Base-by-base conservation (phyloP, 1,284 basidiomycete species). In the Singerocomus rubriflavus region DNA sequence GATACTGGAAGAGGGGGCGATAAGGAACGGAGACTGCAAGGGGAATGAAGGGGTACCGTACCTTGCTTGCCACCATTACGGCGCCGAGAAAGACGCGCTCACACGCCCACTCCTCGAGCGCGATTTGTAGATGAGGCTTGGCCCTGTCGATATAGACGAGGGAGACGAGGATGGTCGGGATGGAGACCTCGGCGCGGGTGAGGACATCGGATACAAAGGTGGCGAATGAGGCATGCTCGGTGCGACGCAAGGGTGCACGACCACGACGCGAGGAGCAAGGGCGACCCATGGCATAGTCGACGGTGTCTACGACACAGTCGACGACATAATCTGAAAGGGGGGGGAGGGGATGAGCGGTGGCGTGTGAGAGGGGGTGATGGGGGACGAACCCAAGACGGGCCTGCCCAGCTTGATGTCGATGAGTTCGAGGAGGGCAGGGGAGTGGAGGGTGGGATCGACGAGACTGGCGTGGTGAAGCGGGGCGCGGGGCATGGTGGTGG, bases 1-100 rank as follows among this genome's bases (percentile, higher is more conserved):
- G 68, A 59, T 88, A 88, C 84, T 87, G 21, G 21, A 54, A 54
- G 45, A 44, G 31, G 30, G 38, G 33, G 43, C 39, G 44, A 54
- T 60, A 44, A 57, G 52, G 53, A 48, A 65, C 54, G 16, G 46
- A 40, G 44, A 60, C 45, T 50, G 33, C 39, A 54, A 54, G 35
- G n/a, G 55, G 43, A 36, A 47, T 21, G 2, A 55, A 50, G 40
- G 47, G 39, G 32, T 5, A 46, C 21, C 68, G 63, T 67, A 85
- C 85, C 76, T 88, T 88, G 70, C 81, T 82, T 6, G 85, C 85
- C 36, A 79, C 71, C 64, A 88, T 87, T 56, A 88, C 64, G 31
- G 85, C 82, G 47, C 85, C 85, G 35, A 88, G 75, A 67, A 88
- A 87, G 21, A 88, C 85, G 50, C 85, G 79, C 66, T 88, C 86